Evolutionary conservation across 2,329 filamentous ascomycete genomes (phyloP).

Genomic region (Clonostachys rhizophaga): DNA sequence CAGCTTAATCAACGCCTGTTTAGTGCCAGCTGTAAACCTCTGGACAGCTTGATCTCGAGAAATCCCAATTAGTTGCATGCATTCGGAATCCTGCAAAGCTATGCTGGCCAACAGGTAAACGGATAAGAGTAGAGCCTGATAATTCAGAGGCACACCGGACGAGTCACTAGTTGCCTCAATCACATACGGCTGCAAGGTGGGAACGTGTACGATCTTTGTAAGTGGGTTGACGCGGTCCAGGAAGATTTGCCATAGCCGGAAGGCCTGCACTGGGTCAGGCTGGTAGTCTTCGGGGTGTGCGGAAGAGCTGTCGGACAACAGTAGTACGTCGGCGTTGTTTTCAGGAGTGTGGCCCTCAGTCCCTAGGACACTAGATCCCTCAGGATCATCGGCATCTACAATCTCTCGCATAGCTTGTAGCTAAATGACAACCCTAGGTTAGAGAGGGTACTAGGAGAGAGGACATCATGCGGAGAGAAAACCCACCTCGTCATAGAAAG

Average conservation of each 20-base stretch:
- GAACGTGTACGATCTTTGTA: slow-evolving; percentile 68
- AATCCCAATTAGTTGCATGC: slow-evolving; percentile 44
- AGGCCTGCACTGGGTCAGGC: slow-evolving; percentile 61
- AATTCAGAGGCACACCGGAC: slow-evolving; percentile 46
- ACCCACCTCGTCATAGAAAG: slow-evolving; percentile 51
- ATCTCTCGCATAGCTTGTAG: slow-evolving; percentile 56
- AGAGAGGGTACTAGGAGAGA: slow-evolving; percentile 2
- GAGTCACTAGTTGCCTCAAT: slow-evolving; percentile 57
- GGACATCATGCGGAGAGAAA: not conserved
- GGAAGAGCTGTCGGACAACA: slow-evolving; percentile 32
- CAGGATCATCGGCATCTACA: slow-evolving; percentile 40
- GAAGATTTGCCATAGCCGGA: slow-evolving; percentile 71
- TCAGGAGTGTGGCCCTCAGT: slow-evolving; percentile 47
- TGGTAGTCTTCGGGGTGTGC: slow-evolving; percentile 47
- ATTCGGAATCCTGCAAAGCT: slow-evolving; percentile 52
- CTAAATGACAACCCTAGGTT: slow-evolving; percentile 21
- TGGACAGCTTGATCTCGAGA: slow-evolving; percentile 43
- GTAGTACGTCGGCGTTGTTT: slow-evolving; percentile 44
- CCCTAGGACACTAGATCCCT: slow-evolving; percentile 42
- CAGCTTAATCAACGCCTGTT: slow-evolving; percentile 41
- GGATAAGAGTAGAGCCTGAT: slow-evolving; percentile 58
- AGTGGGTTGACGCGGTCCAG: slow-evolving; percentile 71
- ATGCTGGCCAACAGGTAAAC: slow-evolving; percentile 60
- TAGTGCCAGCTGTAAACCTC: slow-evolving; percentile 46
- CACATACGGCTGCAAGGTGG: slow-evolving; percentile 61